Conservation (phyloP, 208 protist genomes). For the Herpetomonas tarakana region DNA sequence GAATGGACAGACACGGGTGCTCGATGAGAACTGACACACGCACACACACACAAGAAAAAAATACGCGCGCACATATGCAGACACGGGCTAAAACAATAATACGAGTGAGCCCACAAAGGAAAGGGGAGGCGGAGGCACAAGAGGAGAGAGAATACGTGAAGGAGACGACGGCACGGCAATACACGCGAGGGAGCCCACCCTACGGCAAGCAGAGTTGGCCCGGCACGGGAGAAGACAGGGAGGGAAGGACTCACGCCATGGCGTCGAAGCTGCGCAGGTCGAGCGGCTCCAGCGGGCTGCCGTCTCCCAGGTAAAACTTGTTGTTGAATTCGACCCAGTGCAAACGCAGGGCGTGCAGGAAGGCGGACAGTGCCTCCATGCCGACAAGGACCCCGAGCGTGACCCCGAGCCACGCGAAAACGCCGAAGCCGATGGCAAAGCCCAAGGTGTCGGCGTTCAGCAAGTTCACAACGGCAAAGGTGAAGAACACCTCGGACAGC, state of each 20-base stretch:
- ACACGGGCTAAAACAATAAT: no score
- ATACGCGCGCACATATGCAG: no score
- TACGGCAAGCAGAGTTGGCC: no score
- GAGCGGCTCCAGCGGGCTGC: slow-evolving; percentile 60
- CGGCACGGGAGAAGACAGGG: no score
- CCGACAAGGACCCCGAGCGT: slow-evolving; percentile 96
- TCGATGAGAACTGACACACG: no score
- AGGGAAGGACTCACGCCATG: not conserved
- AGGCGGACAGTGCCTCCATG: slow-evolving; percentile 99
- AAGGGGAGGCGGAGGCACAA: no score
- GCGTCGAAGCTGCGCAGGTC: slow-evolving; percentile 18
- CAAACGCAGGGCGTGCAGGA: slow-evolving; percentile 98
- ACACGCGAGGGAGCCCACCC: no score
- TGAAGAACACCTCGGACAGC: slow-evolving; percentile 92
- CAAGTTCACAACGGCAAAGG: slow-evolving; percentile 57
- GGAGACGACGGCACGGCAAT: no score
- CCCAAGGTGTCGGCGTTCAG: slow-evolving; percentile 38
- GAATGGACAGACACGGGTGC: no score
- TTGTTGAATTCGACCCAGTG: slow-evolving; percentile 98
- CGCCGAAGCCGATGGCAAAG: slow-evolving; percentile 83
- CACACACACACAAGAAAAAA: no score
- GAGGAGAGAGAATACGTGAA: no score
- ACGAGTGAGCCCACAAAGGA: no score
- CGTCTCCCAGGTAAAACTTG: slow-evolving; percentile 96
- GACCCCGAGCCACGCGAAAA: slow-evolving; percentile 88